A percentile compares a stretch with the other conserved stretches of the same genome.
phyloP scores from a whole-genome alignment of 1,284 basidiomycete genomes.

The Boletus smithii region DNA sequence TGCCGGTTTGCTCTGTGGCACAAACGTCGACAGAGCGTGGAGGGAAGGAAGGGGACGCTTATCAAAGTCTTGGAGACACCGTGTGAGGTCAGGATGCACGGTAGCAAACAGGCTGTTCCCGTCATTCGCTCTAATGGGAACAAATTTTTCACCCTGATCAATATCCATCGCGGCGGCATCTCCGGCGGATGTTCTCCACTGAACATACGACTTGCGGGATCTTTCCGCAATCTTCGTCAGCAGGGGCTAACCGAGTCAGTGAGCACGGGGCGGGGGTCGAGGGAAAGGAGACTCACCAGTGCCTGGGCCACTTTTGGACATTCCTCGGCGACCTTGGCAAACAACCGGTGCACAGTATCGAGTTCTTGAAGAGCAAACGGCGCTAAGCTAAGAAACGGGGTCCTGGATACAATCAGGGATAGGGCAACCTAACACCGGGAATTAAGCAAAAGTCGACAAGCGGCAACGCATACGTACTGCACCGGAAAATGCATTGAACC shows the following conservation, averaged over 20 bases:
- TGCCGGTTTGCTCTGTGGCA: conserved; percentile 15
- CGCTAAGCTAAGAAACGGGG: conserved; percentile 49
- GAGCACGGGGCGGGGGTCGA: conserved; percentile 4
- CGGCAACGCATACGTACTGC: conserved; percentile 48
- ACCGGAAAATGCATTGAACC: conserved; percentile 76
- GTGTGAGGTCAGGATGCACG: conserved; percentile 23
- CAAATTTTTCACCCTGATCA: conserved; percentile 15
- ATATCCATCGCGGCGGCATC: conserved; percentile 27
- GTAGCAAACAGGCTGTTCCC: conserved; percentile 18
- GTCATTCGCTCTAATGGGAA: conserved; percentile 1
- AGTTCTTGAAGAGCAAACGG: conserved; percentile 51
- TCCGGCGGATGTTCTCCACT: conserved; percentile 32
- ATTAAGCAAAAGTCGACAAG: conserved; percentile 2
- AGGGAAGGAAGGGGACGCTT: conserved; percentile 18
- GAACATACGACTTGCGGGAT: conserved; percentile 38
- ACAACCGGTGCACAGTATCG: conserved; percentile 46
- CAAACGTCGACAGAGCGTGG: conserved; percentile 26
- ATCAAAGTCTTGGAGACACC: conserved; percentile 28
- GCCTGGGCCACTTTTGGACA: conserved; percentile 48
- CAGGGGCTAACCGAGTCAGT: conserved; percentile 38
- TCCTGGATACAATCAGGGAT: conserved; percentile 52
- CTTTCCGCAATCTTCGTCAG: conserved; percentile 49
- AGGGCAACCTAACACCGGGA: conserved; percentile 54
- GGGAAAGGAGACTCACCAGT: conserved; percentile 36
- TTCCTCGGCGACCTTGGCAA: conserved; percentile 44